These are phyloP conservation scores for Fusarium nygamai DNA, from an alignment of 2,329 filamentous ascomycete species.

Conservation along the genomic window DNA sequence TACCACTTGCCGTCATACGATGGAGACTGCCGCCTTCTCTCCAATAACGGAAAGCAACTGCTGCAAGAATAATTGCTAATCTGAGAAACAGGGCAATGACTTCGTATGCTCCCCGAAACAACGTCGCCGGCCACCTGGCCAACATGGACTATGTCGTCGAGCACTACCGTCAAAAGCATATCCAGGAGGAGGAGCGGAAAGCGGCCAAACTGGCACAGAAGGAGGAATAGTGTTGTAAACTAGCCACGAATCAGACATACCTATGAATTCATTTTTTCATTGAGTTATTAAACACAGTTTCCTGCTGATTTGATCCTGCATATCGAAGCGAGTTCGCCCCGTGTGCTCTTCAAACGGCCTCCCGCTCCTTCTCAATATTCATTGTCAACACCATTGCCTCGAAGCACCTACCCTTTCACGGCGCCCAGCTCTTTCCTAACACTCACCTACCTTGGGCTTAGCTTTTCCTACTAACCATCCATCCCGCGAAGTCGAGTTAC, in stretches of 20 bases:
- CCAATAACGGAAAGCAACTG: not conserved
- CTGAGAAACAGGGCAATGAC: constrained; percentile 56
- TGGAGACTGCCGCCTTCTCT: not conserved
- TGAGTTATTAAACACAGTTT: constrained; percentile 20
- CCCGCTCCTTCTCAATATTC: not conserved
- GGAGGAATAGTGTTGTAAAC: constrained; percentile 45
- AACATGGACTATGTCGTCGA: constrained; percentile 66
- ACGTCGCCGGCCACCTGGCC: constrained; percentile 64
- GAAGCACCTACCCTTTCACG: not conserved
- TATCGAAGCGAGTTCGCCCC: not conserved
- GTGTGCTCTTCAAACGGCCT: not conserved
- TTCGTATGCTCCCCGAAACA: constrained; percentile 60
- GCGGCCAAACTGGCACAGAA: constrained; percentile 58
- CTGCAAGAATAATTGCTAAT: constrained; percentile 30
- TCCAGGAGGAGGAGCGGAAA: constrained; percentile 66
- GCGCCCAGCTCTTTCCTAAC: not conserved
- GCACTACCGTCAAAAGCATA: constrained; percentile 65
- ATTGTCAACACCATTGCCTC: not conserved
- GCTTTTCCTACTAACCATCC: not conserved
- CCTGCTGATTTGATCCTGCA: not conserved
- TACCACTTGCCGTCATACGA: not conserved
- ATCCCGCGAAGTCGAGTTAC: not conserved
- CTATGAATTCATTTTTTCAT: constrained; percentile 37
- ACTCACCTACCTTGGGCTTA: not conserved
- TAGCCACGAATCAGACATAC: constrained; percentile 39